These are phyloP conservation scores for Pyrenochaeta sp. DNA, from an alignment of 2,329 filamentous ascomycete genomes.

Conservation along the genomic window DNA sequence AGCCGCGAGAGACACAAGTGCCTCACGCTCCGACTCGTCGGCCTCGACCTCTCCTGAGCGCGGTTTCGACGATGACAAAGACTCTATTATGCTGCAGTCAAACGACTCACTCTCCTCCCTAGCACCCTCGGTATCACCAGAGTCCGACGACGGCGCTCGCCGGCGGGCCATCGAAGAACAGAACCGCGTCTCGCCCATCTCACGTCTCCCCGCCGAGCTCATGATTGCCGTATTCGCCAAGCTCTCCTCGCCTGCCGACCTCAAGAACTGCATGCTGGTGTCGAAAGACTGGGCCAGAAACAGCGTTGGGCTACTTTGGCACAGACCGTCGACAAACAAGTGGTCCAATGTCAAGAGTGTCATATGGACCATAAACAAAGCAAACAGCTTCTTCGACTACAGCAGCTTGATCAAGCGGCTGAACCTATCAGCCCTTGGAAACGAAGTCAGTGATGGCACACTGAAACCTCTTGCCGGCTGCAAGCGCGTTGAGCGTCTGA, in stretches of 20 bases:
- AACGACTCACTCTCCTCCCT: slow-evolving; percentile 96
- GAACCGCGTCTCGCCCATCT: slow-evolving; percentile 78
- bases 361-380: slow-evolving; percentile 76
- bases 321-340: slow-evolving; percentile 87
- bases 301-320: slow-evolving; percentile 92
- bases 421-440: slow-evolving; percentile 82
- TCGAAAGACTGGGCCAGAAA: slow-evolving; percentile 93
- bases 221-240: slow-evolving; percentile 92
- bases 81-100: slow-evolving; percentile 81
- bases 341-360: slow-evolving; percentile 85
- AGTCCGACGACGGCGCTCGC: slow-evolving; percentile 75
- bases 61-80: slow-evolving; percentile 87
- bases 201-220: slow-evolving; percentile 89
- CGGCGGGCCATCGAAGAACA: slow-evolving; percentile 65
- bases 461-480: slow-evolving; percentile 82
- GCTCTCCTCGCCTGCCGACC: slow-evolving; percentile 76
- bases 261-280: slow-evolving; percentile 91
- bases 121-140: slow-evolving; percentile 79
- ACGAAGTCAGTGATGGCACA: slow-evolving; percentile 86
- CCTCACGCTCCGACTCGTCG: slow-evolving; percentile 60
- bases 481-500: slow-evolving; percentile 90
- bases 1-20: slow-evolving; percentile 41
- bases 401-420: slow-evolving; percentile 89
- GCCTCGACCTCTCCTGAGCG: slow-evolving; percentile 79
- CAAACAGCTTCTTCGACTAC: slow-evolving; percentile 86